Conservation (phyloP, 371 early-diverging fungal genomes). For the Batrachochytrium dendrobatidis region DNA sequence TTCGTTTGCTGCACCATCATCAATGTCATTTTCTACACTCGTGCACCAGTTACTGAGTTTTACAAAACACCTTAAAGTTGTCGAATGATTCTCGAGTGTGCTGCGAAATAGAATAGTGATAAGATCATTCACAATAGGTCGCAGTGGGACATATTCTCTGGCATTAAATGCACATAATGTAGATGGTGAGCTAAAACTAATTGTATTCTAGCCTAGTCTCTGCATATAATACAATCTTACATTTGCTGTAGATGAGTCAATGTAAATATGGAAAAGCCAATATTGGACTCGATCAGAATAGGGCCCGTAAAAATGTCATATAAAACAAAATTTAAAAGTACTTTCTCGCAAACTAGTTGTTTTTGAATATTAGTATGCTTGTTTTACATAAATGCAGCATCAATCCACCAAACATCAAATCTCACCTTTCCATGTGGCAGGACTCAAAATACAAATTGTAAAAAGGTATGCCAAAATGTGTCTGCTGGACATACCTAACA, state of each 20-base stretch:
- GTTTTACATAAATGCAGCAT: too few relatives aligned
- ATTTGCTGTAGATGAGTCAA: background rate
- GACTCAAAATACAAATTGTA: background rate
- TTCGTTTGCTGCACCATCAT: too few relatives aligned
- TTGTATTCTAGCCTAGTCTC: too few relatives aligned
- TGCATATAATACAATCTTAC: background rate
- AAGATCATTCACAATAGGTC: too few relatives aligned
- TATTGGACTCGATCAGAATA: background rate
- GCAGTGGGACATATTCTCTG: too few relatives aligned
- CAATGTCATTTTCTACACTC: background rate
- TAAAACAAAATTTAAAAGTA: background rate
- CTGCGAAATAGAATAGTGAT: too few relatives aligned
- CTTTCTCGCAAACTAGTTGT: background rate
- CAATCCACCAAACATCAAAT: too few relatives aligned
- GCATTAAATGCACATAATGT: too few relatives aligned
- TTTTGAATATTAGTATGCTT: too few relatives aligned
- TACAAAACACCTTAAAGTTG: background rate
- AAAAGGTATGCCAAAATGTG: background rate
- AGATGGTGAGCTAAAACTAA: too few relatives aligned
- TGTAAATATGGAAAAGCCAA: background rate
- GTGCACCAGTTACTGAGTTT: conserved; percentile 2
- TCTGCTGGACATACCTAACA: background rate
- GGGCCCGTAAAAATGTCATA: background rate
- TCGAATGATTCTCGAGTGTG: too few relatives aligned
- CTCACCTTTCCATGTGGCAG: background rate